phyloP scores from a whole-genome alignment of 495 filamentous ascomycete species.

The Aspergillus baeticus region DNA sequence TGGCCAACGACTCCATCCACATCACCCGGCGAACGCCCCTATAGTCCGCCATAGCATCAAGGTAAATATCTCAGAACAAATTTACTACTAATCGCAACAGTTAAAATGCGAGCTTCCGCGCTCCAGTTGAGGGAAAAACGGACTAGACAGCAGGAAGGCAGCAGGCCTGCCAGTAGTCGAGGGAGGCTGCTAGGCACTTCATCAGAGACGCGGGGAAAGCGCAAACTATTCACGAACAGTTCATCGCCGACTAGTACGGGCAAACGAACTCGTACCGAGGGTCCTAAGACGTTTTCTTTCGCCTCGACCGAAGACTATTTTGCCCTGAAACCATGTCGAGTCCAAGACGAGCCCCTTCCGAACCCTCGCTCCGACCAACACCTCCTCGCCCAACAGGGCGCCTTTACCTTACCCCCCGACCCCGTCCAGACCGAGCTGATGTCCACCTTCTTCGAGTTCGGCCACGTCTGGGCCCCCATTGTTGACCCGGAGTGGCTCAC shows the following conservation, averaged over 20 bases:
- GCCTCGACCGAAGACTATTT: too few relatives aligned
- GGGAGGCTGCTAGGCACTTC: too few relatives aligned
- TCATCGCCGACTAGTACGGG: not conserved
- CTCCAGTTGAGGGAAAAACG: not conserved
- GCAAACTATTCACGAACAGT: not conserved
- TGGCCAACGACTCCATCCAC: too few relatives aligned
- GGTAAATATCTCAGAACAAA: too few relatives aligned
- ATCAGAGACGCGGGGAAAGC: too few relatives aligned
- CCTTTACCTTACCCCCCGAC: not conserved
- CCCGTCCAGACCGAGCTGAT: not conserved
- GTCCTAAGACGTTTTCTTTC: too few relatives aligned
- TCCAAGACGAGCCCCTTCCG: not conserved
- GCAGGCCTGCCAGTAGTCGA: too few relatives aligned
- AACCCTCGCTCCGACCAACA: not conserved
- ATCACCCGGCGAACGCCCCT: too few relatives aligned
- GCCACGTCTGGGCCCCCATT: not conserved
- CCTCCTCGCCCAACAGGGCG: not conserved
- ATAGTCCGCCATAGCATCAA: not conserved
- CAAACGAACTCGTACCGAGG: not conserved
- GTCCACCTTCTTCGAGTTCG: not conserved
- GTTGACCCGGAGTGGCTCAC: not conserved
- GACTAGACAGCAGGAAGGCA: not conserved
- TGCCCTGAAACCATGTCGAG: too few relatives aligned
- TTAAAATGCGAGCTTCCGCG: not conserved
- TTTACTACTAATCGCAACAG: not conserved